These are phyloP conservation scores for Cyberlindnera nakhonratchasimensis DNA, from an alignment of 805 yeast species.

Conservation along the genomic window DNA sequence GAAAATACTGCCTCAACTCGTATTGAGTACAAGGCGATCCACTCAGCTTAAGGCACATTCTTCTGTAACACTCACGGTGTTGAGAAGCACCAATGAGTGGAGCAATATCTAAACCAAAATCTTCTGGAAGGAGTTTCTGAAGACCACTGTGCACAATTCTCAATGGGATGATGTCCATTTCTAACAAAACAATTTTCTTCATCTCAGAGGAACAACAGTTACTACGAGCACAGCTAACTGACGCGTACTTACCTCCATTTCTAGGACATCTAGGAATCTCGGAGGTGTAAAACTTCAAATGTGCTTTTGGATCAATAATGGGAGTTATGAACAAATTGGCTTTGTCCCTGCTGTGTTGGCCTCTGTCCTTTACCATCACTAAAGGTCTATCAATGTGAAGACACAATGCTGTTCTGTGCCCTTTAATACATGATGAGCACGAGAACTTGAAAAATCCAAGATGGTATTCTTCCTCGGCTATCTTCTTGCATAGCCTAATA, in stretches of 20 bases:
- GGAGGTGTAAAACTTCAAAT: background rate
- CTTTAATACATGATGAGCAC: background rate
- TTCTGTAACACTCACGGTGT: background rate
- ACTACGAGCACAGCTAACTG: background rate
- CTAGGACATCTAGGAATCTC: background rate
- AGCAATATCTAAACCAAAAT: background rate
- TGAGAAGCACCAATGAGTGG: background rate
- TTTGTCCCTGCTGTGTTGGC: background rate
- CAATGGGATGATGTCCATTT: background rate
- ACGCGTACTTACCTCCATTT: too few species aligned
- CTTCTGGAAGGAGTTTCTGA: background rate
- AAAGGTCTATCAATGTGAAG: conserved; percentile 1
- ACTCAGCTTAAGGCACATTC: background rate
- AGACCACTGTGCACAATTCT: background rate
- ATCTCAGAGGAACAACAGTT: background rate
- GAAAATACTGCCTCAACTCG: background rate
- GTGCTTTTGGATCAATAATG: background rate
- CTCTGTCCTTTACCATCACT: conserved; percentile 2
- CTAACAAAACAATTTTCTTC: background rate
- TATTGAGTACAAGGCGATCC: background rate
- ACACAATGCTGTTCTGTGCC: background rate
- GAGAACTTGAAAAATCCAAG: background rate
- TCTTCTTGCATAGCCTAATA: background rate
- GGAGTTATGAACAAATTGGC: background rate
- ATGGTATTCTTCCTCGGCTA: background rate